Evolutionary conservation across 2,329 filamentous ascomycete genomes (phyloP), one percentile per base, ranked within the genome.

Genomic region (Periconia sp.): DNA sequence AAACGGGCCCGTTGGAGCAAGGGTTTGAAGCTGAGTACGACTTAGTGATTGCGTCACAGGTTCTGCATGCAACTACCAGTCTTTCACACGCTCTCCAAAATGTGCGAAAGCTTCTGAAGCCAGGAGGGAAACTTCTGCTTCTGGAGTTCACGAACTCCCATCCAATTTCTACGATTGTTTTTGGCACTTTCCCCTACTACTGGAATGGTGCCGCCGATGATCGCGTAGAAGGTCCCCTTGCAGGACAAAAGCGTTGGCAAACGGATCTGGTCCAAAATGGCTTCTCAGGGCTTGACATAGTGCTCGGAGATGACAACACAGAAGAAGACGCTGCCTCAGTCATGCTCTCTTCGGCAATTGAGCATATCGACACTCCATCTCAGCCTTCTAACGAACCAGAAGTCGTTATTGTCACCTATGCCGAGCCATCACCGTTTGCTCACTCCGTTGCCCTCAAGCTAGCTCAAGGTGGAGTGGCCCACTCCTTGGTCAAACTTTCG

Each of bases 241-340:
- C 17, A 18, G 35, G 19, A 23, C 14, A 20, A 20, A 2, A 17
- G 35, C 47, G 20, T 2, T 49, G 47, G 47, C 18, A 49, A 23
- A 13, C 13, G 11, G 37, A 27, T 11, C 19, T 49, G 37, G 27
- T 14, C 9, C 13, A 9, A 31, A 41, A 27, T 30, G 47, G 47
- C 14, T 49, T 49, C 49, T 52, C 54, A 0, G 65, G 67, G 1
- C 40, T 62, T 15, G 67, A 74, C 17, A 47, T 58, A 41, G 50
- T 62, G 9, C 40, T 51, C 5, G 44, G 23, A 11, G 48, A 55
- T 45, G 23, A 51, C 5, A 17, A 41, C 17, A 40, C 31, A 18
- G 46, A 18, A 19, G 30, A 18, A 11, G 45, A 47, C 9, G 11
- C 45, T 31, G 30, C 17, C 6, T 47, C 45, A 20, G 30, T 47